Evolutionary conservation across 2,329 filamentous ascomycete species (phyloP).

Genomic region (Aciculosporium take): DNA sequence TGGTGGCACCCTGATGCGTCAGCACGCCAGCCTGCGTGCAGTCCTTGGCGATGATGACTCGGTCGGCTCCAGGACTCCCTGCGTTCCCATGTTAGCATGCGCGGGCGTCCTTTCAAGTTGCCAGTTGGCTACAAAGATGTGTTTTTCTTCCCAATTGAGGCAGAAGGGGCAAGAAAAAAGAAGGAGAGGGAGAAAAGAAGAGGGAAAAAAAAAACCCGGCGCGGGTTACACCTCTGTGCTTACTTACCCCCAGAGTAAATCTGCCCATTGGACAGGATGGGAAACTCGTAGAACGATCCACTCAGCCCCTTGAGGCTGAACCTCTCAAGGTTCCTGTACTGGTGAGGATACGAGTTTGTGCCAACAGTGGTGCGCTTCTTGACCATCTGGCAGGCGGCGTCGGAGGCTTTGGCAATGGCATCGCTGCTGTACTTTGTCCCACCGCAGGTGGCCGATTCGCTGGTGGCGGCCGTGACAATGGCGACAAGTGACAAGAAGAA

Average conservation of each 20-base stretch:
- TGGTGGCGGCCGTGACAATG: constrained; percentile 6
- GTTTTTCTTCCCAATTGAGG: too few relatives aligned
- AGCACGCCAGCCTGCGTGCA: constrained; percentile 45
- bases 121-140: neutral
- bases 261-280: constrained; percentile 33
- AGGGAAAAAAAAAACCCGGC: constrained; percentile 6
- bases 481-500: constrained; percentile 8
- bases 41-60: constrained; percentile 43
- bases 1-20: constrained; percentile 30
- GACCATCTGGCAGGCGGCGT: constrained; percentile 37
- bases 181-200: neutral
- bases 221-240: too few relatives aligned
- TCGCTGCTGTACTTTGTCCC: constrained; percentile 31
- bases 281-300: constrained; percentile 51
- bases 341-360: constrained; percentile 36
- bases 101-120: neutral
- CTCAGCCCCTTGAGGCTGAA: constrained; percentile 40
- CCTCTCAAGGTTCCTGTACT: constrained; percentile 48
- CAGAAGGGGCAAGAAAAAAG: too few relatives aligned
- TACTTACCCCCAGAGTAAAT: constrained; percentile 40
- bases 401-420: constrained; percentile 33
- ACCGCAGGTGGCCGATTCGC: constrained; percentile 33
- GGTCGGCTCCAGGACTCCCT: constrained; percentile 48
- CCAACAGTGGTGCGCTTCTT: constrained; percentile 22
- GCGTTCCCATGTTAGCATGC: neutral